A percentile compares a stretch with the other conserved stretches of the same genome.
phyloP scores from a whole-genome alignment of 805 yeast genomes.

The Yamadazyma philogaea region DNA sequence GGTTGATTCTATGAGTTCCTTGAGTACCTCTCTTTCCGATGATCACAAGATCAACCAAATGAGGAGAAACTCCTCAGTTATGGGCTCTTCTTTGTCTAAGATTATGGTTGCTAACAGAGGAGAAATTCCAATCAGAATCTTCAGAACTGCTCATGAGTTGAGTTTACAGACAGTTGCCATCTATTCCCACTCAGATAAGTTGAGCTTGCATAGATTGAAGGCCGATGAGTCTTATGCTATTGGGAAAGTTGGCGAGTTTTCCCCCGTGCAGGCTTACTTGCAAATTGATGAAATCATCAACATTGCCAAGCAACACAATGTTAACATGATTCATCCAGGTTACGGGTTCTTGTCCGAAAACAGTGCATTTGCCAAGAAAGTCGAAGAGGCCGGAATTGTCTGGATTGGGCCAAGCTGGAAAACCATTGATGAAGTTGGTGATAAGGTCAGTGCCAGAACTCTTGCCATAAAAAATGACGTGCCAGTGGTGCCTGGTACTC shows the following conservation, averaged over 20 bases:
- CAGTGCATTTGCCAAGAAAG: slow-evolving; percentile 89
- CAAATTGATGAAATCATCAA: slow-evolving; percentile 89
- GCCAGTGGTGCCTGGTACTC: slow-evolving; percentile 97
- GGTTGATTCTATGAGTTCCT: slow-evolving; percentile 9
- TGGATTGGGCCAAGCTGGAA: slow-evolving; percentile 93
- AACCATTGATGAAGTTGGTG: slow-evolving; percentile 94
- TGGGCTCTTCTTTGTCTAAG: slow-evolving; percentile 48
- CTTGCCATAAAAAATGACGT: slow-evolving; percentile 79
- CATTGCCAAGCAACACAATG: slow-evolving; percentile 57
- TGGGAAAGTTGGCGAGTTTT: slow-evolving; percentile 82
- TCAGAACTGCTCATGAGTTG: slow-evolving; percentile 95
- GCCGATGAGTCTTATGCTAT: slow-evolving; percentile 93
- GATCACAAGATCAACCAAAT: slow-evolving; percentile 33
- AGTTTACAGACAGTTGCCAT: slow-evolving; percentile 97
- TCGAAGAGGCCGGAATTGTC: slow-evolving; percentile 83
- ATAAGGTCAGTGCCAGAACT: slow-evolving; percentile 90
- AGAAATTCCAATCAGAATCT: slow-evolving; percentile 83
- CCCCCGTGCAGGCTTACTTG: slow-evolving; percentile 94
- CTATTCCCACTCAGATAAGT: slow-evolving; percentile 92
- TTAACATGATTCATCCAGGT: slow-evolving; percentile 89
- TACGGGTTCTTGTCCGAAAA: slow-evolving; percentile 66
- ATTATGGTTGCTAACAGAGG: slow-evolving; percentile 83
- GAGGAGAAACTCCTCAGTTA: slow-evolving; percentile 42
- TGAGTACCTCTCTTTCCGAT: slow-evolving; percentile 9
- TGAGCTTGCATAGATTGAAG: slow-evolving; percentile 91